Evolutionary conservation across 2,329 filamentous ascomycete genomes (phyloP).

Genomic region (Diplodia scrobiculata): DNA sequence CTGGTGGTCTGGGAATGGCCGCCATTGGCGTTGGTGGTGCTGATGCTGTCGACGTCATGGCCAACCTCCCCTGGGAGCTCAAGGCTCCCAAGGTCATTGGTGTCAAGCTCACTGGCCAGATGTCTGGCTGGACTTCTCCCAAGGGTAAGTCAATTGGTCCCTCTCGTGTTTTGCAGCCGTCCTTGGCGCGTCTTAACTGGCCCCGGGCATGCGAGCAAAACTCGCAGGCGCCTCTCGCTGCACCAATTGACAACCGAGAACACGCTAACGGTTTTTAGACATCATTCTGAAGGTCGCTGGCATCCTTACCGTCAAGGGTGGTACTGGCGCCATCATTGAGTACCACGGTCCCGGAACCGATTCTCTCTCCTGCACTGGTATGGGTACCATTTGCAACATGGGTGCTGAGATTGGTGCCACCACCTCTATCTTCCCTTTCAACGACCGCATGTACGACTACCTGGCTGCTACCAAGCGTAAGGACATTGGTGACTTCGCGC

Average conservation of each 20-base stretch:
- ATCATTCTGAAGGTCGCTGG: conserved; percentile 97
- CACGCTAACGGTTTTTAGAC: conserved; percentile 56
- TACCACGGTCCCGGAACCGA: conserved; percentile 74
- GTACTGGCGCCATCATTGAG: conserved; percentile 87
- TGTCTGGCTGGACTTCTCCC: conserved; percentile 88
- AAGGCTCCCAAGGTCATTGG: conserved; percentile 98
- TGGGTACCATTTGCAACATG: conserved; percentile 74
- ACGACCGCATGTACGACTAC: conserved; percentile 97
- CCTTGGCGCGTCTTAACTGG: conserved; percentile 12
- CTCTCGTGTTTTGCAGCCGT: conserved; percentile 12
- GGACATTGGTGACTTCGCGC: conserved; percentile 87
- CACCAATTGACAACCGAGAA: neutral
- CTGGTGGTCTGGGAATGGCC: conserved; percentile 90
- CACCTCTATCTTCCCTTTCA: conserved; percentile 95
- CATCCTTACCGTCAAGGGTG: conserved; percentile 96
- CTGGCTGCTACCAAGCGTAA: conserved; percentile 85
- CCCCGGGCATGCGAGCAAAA: neutral
- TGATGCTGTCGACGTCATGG: conserved; percentile 98
- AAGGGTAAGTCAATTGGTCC: conserved; percentile 66
- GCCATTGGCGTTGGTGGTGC: conserved; percentile 97
- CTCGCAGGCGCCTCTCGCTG: neutral
- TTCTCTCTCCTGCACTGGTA: conserved; percentile 76
- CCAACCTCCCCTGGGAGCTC: conserved; percentile 93
- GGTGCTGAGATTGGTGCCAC: conserved; percentile 74
- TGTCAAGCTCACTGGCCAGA: conserved; percentile 85